Conservation (phyloP, 2,329 filamentous ascomycete species). For the Fusarium sp. region DNA sequence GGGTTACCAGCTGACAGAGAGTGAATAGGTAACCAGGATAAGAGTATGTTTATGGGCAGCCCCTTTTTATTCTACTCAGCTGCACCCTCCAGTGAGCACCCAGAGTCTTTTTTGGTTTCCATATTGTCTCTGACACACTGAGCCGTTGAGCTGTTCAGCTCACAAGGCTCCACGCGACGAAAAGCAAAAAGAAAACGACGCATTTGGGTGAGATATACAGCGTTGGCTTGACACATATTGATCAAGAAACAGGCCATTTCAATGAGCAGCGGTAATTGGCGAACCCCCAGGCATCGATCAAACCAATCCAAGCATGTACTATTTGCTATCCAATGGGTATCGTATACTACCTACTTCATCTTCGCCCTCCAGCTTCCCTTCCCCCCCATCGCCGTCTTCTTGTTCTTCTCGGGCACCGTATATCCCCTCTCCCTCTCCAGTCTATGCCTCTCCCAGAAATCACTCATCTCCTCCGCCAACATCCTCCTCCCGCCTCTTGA, state of each 20-base stretch:
- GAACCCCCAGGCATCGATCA: too few species aligned
- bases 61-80: too few species aligned
- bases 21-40: too few species aligned
- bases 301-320: neutral
- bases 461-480: conserved; percentile 48
- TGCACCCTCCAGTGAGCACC: too few species aligned
- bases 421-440: conserved; percentile 53
- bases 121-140: too few species aligned
- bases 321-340: neutral
- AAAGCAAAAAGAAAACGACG: neutral
- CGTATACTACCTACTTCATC: conserved; percentile 9
- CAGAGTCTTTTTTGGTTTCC: too few species aligned
- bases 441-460: conserved; percentile 54
- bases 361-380: conserved; percentile 25
- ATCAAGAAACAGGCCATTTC: neutral
- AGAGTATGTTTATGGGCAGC: too few species aligned
- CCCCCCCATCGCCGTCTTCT: conserved; percentile 18
- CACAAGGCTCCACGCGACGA: neutral
- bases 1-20: too few species aligned
- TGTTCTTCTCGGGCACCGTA: conserved; percentile 52
- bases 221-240: neutral
- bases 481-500: conserved; percentile 21
- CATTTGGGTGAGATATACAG: neutral
- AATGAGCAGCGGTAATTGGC: neutral
- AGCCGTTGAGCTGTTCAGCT: too few species aligned